Base-by-base conservation (phyloP, 805 yeast genomes). In the Hemisphaericaspora nanyangensis region DNA sequence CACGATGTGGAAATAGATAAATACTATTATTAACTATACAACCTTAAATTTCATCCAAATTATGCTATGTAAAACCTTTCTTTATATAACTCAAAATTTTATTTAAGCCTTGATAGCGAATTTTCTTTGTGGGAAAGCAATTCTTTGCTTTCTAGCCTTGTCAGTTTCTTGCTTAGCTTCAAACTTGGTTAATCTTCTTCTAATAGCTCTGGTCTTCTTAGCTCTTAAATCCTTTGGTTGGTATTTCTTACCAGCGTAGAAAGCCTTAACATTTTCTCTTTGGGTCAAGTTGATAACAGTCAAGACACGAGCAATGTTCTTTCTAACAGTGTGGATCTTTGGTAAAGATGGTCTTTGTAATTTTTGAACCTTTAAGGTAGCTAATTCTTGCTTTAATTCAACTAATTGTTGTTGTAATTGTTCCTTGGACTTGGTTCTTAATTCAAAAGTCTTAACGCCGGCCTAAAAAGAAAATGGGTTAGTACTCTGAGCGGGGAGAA, bases 151-250 rank as follows among this genome's bases (percentile, higher is more conserved):
- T 75, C 79, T 80, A 69, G 90, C 88, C 80, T 85, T 89, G 60
- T 74, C 84, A 65, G 98, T 91, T 70, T 75, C 72, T 70, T 76
- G 75, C 61, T 79, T 65, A 69, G 86, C 82, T 79, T 93, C 96
- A 73, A 73, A 72, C 67, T 84, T 78, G 72, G 97, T 81, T 68
- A 93, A 80, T 68, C 82, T 80, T 82, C 98, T 86, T 86, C 99
- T 91, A 76, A 91, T 76, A 73, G 99, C 98, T 84, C 98, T 91
- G 76, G 99, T 93, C 85, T 93, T 87, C 91, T 93, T 93, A 62
- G 89, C 95, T 80, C 98, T 91, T 77, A 93, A 82, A 72, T 90
- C 97, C 80, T 91, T 90, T 80, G 99, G 98, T 72, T 80, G 79
- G 83, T 81, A 85, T 77, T 88, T 90, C 83, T 86, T 84, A 72